Evolutionary conservation across 768 basidiomycete genomes (phyloP), one percentile per base, ranked within the genome.

Genomic region (Gelatoporia subvermispora): DNA sequence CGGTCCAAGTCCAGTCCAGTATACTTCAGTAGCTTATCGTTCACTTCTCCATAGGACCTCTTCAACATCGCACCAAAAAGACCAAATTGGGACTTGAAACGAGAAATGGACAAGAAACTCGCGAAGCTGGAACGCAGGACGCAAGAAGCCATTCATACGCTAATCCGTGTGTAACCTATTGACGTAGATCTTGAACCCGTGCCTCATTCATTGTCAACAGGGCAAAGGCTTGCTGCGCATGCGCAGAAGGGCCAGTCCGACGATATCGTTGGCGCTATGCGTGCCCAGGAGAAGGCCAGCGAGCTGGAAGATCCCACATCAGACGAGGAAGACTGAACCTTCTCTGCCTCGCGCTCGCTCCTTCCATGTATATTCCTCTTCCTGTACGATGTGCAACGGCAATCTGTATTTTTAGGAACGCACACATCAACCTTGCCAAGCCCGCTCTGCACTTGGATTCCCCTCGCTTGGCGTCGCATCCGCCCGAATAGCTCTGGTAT

Each of bases 31-130:
- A 38, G 41, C 31, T 22, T 40, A 22, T 41, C 16, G 49, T 47
- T 49, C 35, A 31, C 40, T 36, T 45, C 23, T 50, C 35, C 65
- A 25, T 61, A 95, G 93, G 91, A 95, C 63, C 74, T 96, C 39
- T 90, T 96, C 65, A 98, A 96, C 63, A 98, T 99, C 57, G 94
- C 93, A 20, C 96, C 96, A 3, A 97, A 94, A 76, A 79, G 93
- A 41, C 85, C 91, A 9, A 98, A 95, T 67, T 95, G 93, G 93
- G 93, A 95, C 65, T 73, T 96, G 59, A 94, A 93, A 66, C 81
- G 93, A 49, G 93, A 97, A 59, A 82, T 94, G 70, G 90, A 94
- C 49, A 91, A 87, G 72, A 93, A 90, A 64, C 67, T 93, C 41
- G 78, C 84, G 8, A 93, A 84, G 62, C 73, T 98, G n/a, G 93